phyloP scores from a whole-genome alignment of 176 grass and related monocot genomes.

The Zizania latifolia region DNA sequence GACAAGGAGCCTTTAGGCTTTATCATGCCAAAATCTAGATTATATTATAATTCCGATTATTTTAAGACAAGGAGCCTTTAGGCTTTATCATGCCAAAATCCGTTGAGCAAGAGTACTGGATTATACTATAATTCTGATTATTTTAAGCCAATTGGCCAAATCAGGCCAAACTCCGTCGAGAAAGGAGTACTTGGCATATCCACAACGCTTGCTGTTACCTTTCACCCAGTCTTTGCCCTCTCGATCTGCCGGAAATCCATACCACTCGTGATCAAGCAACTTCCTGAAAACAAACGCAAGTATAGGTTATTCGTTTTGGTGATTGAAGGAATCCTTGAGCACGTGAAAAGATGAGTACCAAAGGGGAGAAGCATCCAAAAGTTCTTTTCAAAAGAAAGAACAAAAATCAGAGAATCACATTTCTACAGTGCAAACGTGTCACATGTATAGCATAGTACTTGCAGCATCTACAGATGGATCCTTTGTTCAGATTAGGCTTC shows the following conservation, averaged over 20 bases:
- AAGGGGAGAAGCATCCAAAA: not conserved
- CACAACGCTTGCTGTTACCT: not conserved
- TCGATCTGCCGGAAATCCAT: not conserved
- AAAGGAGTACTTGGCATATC: not conserved
- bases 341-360: not conserved
- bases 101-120: too few species aligned
- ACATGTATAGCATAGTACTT: not conserved
- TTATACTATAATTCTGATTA: too few species aligned
- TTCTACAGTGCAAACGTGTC: not conserved
- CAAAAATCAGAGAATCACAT: conserved; percentile 9
- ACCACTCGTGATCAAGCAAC: not conserved
- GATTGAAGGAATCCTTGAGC: not conserved
- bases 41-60: too few species aligned
- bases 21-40: too few species aligned
- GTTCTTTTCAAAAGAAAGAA: not conserved
- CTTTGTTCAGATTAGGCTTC: not conserved
- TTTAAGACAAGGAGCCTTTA: too few species aligned
- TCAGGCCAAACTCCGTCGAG: conserved; percentile 22
- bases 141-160: too few species aligned
- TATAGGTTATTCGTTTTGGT: not conserved
- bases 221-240: not conserved
- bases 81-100: too few species aligned
- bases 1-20: too few species aligned
- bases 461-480: conserved; percentile 16
- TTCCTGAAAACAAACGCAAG: not conserved